Conservation (phyloP, 1,284 basidiomycete species). For the Rhodotorula sp. region DNA sequence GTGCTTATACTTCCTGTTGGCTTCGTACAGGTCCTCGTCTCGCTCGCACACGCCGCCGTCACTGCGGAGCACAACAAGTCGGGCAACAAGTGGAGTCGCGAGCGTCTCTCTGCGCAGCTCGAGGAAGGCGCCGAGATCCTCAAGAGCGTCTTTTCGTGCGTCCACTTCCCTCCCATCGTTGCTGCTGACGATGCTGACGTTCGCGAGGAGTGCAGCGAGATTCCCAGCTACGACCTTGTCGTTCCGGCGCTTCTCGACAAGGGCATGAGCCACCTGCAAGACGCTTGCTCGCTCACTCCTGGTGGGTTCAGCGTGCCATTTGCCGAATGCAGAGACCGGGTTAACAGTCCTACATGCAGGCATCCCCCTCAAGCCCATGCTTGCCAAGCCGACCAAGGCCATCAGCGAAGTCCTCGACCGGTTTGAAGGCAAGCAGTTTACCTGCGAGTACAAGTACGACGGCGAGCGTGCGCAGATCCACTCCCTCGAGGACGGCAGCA, state of each 20-base stretch:
- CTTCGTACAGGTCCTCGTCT: slow-evolving; percentile 62
- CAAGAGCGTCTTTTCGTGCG: slow-evolving; percentile 88
- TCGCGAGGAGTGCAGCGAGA: slow-evolving; percentile 61
- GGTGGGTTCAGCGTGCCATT: slow-evolving; percentile 53
- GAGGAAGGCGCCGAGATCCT: slow-evolving; percentile 76
- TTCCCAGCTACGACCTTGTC: slow-evolving; percentile 89
- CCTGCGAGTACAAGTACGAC: slow-evolving; percentile 99
- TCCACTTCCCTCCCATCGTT: background rate
- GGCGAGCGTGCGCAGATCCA: slow-evolving; percentile 97
- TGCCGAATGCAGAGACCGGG: background rate
- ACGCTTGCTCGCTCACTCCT: slow-evolving; percentile 85
- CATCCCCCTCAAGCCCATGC: slow-evolving; percentile 96
- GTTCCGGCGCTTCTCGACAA: slow-evolving; percentile 83
- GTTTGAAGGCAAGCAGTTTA: slow-evolving; percentile 93
- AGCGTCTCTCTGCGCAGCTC: slow-evolving; percentile 70
- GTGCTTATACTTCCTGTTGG: background rate
- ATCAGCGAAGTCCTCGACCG: slow-evolving; percentile 98
- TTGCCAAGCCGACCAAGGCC: slow-evolving; percentile 99
- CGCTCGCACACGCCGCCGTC: slow-evolving; percentile 80
- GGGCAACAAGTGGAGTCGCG: slow-evolving; percentile 53
- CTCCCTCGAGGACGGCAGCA: slow-evolving; percentile 70
- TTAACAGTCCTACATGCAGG: slow-evolving; percentile 45
- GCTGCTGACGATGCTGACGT: background rate
- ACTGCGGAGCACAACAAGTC: slow-evolving; percentile 49
- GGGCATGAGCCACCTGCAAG: slow-evolving; percentile 70